Evolutionary conservation across 2,329 filamentous ascomycete genomes (phyloP).

Genomic region (Cladosporium sp.): DNA sequence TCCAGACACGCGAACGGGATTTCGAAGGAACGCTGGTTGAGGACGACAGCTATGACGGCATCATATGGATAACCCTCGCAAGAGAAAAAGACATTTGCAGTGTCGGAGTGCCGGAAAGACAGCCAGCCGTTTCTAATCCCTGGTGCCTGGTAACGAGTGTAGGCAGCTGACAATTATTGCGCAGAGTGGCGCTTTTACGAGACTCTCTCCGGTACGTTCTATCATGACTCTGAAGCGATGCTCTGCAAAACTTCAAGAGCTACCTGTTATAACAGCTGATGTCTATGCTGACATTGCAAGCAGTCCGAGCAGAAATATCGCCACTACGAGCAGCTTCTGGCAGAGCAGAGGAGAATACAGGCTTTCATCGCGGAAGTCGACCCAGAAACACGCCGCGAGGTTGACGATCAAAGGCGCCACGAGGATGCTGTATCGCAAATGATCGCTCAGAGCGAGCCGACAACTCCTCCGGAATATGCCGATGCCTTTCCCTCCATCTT

Average conservation of each 20-base stretch:
- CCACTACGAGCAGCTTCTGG: constrained; percentile 85
- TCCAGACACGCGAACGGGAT: too few species aligned
- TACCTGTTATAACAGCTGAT: neutral
- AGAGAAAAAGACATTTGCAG: neutral
- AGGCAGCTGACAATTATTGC: neutral
- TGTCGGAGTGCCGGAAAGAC: neutral
- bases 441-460: constrained; percentile 79
- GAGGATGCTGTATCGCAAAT: constrained; percentile 67
- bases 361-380: constrained; percentile 88
- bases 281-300: constrained; percentile 5
- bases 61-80: neutral
- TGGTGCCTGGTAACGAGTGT: neutral
- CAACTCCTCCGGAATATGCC: constrained; percentile 89
- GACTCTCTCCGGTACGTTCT: constrained; percentile 10
- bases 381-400: constrained; percentile 75
- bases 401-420: constrained; percentile 79
- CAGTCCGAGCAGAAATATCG: constrained; percentile 92
- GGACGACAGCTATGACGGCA: neutral
- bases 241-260: neutral
- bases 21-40: neutral
- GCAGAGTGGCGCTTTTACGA: constrained; percentile 3
- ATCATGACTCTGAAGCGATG: neutral
- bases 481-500: constrained; percentile 66
- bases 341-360: constrained; percentile 85
- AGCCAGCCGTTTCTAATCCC: neutral